A percentile compares a stretch with the other conserved stretches of the same genome.
Evolutionary conservation across 1,284 basidiomycete species (phyloP).

Genomic region (Trichosporon sp.): DNA sequence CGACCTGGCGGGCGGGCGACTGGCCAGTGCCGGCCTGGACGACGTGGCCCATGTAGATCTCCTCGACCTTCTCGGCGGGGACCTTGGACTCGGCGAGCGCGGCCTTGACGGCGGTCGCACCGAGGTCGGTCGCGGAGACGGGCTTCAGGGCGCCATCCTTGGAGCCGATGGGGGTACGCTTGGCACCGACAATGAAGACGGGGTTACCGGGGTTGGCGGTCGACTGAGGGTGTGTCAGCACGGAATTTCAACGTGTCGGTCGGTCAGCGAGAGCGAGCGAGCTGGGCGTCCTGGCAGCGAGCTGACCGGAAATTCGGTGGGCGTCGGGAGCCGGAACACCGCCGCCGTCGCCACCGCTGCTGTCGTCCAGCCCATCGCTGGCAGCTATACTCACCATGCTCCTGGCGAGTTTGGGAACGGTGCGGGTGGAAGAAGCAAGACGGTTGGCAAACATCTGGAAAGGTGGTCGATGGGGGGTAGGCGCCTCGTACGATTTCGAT

Average conservation of each 20-base stretch:
- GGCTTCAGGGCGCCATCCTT: slow-evolving; percentile 85
- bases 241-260: background rate
- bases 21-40: slow-evolving; percentile 94
- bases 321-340: background rate
- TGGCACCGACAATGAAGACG: slow-evolving; percentile 92
- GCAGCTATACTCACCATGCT: slow-evolving; percentile 18
- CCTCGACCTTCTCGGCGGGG: slow-evolving; percentile 77
- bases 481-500: slow-evolving; percentile 17
- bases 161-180: slow-evolving; percentile 90
- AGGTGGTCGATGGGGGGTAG: background rate
- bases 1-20: slow-evolving; percentile 91
- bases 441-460: slow-evolving; percentile 20
- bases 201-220: slow-evolving; percentile 4
- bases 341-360: background rate
- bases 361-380: background rate
- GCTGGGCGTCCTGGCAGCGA: too few species aligned
- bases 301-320: background rate
- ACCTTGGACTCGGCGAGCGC: slow-evolving; percentile 77
- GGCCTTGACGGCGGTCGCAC: slow-evolving; percentile 80
- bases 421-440: slow-evolving; percentile 12
- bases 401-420: slow-evolving; percentile 18
- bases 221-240: slow-evolving; percentile 4
- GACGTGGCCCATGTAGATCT: slow-evolving; percentile 95
- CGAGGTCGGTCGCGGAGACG: slow-evolving; percentile 86
- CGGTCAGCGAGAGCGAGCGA: background rate